Base-by-base conservation (phyloP, 2,329 filamentous ascomycete genomes). In the Akanthomyces lecanii region DNA sequence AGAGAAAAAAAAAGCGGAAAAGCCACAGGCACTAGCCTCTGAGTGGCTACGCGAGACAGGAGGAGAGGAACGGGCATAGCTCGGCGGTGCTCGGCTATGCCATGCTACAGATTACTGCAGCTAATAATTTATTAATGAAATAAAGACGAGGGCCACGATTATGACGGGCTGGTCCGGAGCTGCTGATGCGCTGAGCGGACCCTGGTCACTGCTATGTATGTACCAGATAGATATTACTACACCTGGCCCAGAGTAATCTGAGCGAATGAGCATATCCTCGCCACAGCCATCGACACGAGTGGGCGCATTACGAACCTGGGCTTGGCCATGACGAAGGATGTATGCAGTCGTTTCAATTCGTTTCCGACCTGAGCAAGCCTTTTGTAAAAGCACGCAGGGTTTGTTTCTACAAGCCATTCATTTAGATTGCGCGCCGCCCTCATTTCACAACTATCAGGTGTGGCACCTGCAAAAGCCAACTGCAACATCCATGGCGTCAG, bases 31-130 rank as follows among this genome's bases (percentile, higher is more conserved):
- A 61, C 57, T 53, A 61, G 48, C 48, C 38, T 53, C 36, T 50
- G 18, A 45, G 58, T 61, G 58, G 58, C 58, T 61, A 33, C 16
- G 23, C 28, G 8, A 14, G 25, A 16, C 25, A 23, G 25, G 23
- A 30, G 21, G 21, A 30, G 48, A 28, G 25, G 21, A 18, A 59
- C 58, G 58, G 58, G 58, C 58, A 61, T 52, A 53, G 48, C 48
- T 61, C 58, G 58, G 58, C 58, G 58, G 36, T 61, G 58, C 48
- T 61, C 58, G 58, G 58, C 58, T 61, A 61, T 53, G 33, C 18
- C 23, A 28, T 36, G 25, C 23, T 48, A 36, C 10, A 11, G 33
- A 11, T 36, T 36, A 36, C 10, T 36, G 3, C 33, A 36, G 7
- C 8, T 11, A 36, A 36, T 10, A 36, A 2, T 5, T 36, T 5